Evolutionary conservation across 1,139 yeast genomes (phyloP).

Genomic region (Magnusiomyces sp.): DNA sequence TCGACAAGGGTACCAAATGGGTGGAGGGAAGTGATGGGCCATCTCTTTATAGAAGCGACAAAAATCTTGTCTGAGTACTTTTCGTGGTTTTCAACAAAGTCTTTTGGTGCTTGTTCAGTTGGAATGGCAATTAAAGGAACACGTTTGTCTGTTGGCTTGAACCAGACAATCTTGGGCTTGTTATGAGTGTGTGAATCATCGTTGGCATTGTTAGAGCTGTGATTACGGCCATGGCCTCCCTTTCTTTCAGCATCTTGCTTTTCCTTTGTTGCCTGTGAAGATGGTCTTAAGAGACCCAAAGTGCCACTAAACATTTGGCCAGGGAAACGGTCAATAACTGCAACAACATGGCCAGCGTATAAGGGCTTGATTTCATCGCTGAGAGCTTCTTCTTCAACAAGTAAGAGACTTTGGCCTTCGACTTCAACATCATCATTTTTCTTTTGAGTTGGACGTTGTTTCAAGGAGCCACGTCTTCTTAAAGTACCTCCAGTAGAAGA

Average conservation of each 20-base stretch:
- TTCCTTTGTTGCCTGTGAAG: conserved; percentile 87
- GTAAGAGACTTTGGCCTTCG: conserved; percentile 85
- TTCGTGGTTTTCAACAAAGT: conserved; percentile 88
- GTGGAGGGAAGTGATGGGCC: conserved; percentile 98
- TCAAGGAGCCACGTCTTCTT: conserved; percentile 81
- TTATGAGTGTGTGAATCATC: conserved; percentile 26
- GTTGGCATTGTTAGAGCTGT: conserved; percentile 35
- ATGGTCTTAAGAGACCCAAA: conserved; percentile 85
- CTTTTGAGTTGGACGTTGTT: conserved; percentile 96
- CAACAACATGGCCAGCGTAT: conserved; percentile 97
- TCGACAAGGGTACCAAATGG: conserved; percentile 93
- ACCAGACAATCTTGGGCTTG: conserved; percentile 95
- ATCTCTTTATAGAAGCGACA: conserved; percentile 92
- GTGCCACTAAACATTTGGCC: conserved; percentile 91
- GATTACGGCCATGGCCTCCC: conserved; percentile 14
- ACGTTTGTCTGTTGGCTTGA: conserved; percentile 94
- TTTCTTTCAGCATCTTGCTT: conserved; percentile 49
- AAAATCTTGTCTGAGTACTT: conserved; percentile 72
- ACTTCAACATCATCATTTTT: conserved; percentile 97
- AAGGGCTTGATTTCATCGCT: conserved; percentile 74
- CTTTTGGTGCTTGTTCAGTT: conserved; percentile 94
- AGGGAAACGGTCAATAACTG: conserved; percentile 93
- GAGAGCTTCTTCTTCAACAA: conserved; percentile 93
- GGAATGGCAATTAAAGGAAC: conserved; percentile 98
- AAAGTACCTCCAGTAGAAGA: conserved; percentile 33